Evolutionary conservation across 164 flowering plant species (phyloP).

Genomic region (Brasenia schreberi): DNA sequence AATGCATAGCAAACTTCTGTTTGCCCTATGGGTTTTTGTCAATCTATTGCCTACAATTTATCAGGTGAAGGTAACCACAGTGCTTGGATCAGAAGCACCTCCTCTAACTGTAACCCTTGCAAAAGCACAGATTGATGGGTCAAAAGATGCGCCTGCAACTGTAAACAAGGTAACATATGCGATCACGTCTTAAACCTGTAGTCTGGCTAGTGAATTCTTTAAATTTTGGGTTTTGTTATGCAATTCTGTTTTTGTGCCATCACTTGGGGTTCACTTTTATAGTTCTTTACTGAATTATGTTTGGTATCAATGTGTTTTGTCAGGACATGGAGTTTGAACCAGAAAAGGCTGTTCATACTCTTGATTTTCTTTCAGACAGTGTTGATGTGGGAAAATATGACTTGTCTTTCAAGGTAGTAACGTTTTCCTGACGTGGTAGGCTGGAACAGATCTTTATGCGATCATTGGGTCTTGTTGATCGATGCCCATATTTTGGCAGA

Average conservation of each 20-base stretch:
- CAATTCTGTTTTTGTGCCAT: slow-evolving; percentile 1
- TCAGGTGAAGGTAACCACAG: slow-evolving; percentile 53
- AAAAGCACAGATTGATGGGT: slow-evolving; percentile 29
- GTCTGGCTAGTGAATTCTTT: slow-evolving; percentile 1
- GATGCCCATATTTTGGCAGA: slow-evolving; percentile 22
- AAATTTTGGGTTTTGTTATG: slow-evolving; percentile 2
- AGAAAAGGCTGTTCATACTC: slow-evolving; percentile 29
- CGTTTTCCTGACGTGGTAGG: not conserved
- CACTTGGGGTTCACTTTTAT: not conserved
- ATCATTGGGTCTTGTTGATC: slow-evolving; percentile 2
- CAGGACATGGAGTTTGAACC: slow-evolving; percentile 74
- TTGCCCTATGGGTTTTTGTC: not conserved
- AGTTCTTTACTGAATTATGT: not conserved
- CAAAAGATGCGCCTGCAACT: slow-evolving; percentile 32
- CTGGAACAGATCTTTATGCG: slow-evolving; percentile 1
- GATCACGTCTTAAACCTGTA: not conserved
- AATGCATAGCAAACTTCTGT: not conserved
- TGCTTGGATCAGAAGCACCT: slow-evolving; percentile 50
- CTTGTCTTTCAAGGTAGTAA: slow-evolving; percentile 65
- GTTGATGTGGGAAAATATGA: slow-evolving; percentile 72
- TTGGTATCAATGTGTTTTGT: not conserved
- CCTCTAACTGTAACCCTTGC: slow-evolving; percentile 41
- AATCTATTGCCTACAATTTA: slow-evolving; percentile 2
- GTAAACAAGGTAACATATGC: slow-evolving; percentile 31
- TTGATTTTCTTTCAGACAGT: slow-evolving; percentile 42